Conservation (phyloP, 345 rosid species). For the Salix caprea region DNA sequence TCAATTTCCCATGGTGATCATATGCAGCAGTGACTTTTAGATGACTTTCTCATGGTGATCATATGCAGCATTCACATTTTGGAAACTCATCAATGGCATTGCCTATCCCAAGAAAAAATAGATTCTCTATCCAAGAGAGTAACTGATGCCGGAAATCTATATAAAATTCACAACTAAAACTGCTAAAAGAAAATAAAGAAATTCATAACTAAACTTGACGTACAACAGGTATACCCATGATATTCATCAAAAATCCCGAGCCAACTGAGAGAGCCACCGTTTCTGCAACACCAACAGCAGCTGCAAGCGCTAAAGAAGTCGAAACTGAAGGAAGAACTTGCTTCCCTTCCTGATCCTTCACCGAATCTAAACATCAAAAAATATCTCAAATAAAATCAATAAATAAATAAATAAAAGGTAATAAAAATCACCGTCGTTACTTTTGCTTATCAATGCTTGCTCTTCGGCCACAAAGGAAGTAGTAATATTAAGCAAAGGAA, state of each 20-base stretch:
- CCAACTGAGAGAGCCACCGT: conserved; percentile 66
- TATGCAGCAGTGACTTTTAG: too few species aligned
- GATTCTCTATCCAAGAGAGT: neutral
- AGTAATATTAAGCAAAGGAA: conserved; percentile 80
- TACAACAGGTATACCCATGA: conserved; percentile 95
- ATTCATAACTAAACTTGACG: conserved; percentile 35
- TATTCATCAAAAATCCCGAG: conserved; percentile 69
- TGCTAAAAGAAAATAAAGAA: neutral
- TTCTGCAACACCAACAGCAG: conserved; percentile 78
- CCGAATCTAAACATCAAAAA: conserved; percentile 27
- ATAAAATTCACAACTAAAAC: neutral
- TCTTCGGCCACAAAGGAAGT: conserved; percentile 97
- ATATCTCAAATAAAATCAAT: neutral
- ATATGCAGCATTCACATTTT: too few species aligned
- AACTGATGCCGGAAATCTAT: too few species aligned
- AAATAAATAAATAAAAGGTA: neutral
- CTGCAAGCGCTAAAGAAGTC: conserved; percentile 75
- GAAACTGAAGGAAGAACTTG: conserved; percentile 66
- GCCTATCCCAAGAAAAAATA: too few species aligned
- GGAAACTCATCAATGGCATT: too few species aligned
- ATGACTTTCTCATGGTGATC: too few species aligned
- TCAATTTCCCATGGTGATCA: too few species aligned
- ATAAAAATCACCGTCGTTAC: conserved; percentile 17
- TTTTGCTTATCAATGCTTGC: conserved; percentile 37
- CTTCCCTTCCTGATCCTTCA: conserved; percentile 36